These are phyloP conservation scores for Trypanosoma congolense DNA, from an alignment of 208 protist species.

Conservation along the genomic window DNA sequence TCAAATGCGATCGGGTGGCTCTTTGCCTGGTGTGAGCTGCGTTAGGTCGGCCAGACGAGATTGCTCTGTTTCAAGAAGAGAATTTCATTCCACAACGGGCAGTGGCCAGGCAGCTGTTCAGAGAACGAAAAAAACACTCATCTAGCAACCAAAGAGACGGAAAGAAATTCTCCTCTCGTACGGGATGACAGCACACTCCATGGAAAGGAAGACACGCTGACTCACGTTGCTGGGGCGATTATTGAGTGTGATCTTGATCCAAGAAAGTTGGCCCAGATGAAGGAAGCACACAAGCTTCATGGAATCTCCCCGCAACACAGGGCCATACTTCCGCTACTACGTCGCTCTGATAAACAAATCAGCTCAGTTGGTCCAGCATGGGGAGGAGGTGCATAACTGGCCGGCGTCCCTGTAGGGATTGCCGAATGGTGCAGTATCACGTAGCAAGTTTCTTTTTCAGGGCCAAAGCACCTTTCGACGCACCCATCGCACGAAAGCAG, in stretches of 20 bases:
- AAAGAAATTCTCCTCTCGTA: slow-evolving; percentile 8
- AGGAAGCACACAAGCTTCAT: slow-evolving; percentile 6
- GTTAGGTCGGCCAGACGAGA: slow-evolving; percentile 1
- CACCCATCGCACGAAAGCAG: neutral
- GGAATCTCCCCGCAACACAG: slow-evolving; percentile 1
- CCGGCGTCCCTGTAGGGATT: neutral
- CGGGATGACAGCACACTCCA: slow-evolving; percentile 11
- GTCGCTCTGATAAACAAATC: neutral
- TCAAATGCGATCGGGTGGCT: slow-evolving; percentile 4
- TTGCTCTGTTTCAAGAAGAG: slow-evolving; percentile 6
- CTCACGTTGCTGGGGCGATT: slow-evolving; percentile 1
- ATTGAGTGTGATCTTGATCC: slow-evolving; percentile 12
- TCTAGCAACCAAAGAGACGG: neutral
- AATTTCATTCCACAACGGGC: slow-evolving; percentile 6
- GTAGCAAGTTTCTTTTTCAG: neutral
- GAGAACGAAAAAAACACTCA: neutral
- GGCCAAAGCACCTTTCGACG: neutral
- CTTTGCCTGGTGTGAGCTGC: slow-evolving; percentile 1
- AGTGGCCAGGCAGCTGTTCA: too few species aligned
- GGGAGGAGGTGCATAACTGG: neutral
- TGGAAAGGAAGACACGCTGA: slow-evolving; percentile 10
- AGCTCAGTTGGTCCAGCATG: neutral
- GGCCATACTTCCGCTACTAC: neutral
- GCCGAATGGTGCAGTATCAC: neutral
- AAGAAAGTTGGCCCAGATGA: slow-evolving; percentile 1